Conservation (phyloP, 2,329 filamentous ascomycete genomes). For the Dendrostoma leiphaemia region DNA sequence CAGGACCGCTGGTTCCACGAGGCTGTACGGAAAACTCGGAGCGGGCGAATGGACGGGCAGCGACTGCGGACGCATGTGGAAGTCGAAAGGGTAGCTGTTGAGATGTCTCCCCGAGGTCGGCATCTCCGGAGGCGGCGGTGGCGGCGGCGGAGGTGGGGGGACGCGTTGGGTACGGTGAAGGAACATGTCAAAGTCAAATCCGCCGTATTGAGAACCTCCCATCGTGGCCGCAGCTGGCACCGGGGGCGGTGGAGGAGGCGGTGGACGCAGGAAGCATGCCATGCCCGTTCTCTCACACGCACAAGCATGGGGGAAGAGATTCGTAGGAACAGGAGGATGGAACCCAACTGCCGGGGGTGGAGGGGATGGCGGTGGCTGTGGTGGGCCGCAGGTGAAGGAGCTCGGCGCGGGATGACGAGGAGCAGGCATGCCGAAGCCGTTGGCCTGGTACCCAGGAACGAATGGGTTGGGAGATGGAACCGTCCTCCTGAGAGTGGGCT, state of each 20-base stretch:
- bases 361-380: too few species aligned
- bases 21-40: too few species aligned
- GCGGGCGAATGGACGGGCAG: too few species aligned
- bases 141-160: not conserved
- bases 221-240: too few species aligned
- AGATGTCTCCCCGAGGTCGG: not conserved
- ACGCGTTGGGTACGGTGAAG: too few species aligned
- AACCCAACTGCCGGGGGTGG: not conserved
- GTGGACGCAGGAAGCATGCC: not conserved
- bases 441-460: not conserved
- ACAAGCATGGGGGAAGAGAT: not conserved
- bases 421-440: not conserved
- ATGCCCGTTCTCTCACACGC: not conserved
- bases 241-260: not conserved
- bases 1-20: not conserved
- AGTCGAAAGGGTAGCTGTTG: not conserved
- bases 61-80: not conserved
- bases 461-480: conserved; percentile 1
- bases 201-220: too few species aligned
- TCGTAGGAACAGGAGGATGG: not conserved
- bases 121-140: not conserved
- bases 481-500: not conserved
- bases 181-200: too few species aligned
- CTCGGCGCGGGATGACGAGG: not conserved
- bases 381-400: not conserved